A percentile compares a stretch with the other conserved stretches of the same genome.
Conservation (phyloP, 371 early-diverging fungal species). For the Entomophthora muscae region DNA sequence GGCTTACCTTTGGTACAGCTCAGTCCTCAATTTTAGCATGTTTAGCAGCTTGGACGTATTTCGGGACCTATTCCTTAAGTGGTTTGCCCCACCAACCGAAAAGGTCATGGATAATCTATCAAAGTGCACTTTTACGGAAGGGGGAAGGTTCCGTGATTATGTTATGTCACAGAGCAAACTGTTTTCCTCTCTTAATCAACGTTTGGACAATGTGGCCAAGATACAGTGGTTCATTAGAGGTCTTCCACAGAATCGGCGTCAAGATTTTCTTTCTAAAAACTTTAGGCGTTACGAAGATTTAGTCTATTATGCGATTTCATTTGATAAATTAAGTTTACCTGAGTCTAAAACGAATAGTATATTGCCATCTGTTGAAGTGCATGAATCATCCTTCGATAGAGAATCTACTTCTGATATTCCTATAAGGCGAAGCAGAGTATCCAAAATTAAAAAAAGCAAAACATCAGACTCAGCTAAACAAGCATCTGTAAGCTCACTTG, state of each 20-base stretch:
- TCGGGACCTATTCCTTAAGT: neutral
- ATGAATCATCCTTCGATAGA: too few species aligned
- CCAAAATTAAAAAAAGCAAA: too few species aligned
- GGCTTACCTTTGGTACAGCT: neutral
- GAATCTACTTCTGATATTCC: too few species aligned
- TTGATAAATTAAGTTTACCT: too few species aligned
- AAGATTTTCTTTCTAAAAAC: neutral
- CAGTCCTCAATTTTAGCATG: neutral
- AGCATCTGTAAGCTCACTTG: too few species aligned
- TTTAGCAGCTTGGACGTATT: neutral
- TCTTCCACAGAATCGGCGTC: neutral
- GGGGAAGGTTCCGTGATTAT: neutral
- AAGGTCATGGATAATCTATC: neutral
- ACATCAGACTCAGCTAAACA: too few species aligned
- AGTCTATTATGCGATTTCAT: neutral
- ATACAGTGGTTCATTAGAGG: slow-evolving; percentile 5
- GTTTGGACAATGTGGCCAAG: neutral
- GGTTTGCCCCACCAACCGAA: neutral
- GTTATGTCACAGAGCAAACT: neutral
- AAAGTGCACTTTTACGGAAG: neutral
- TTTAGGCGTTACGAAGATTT: neutral
- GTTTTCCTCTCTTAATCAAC: neutral
- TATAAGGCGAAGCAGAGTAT: too few species aligned
- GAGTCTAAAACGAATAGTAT: too few species aligned
- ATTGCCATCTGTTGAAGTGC: too few species aligned